Evolutionary conservation across 1,284 basidiomycete species (phyloP), one percentile per base, ranked within the genome.

Genomic region (Cutaneotrichosporon spelunceum): DNA sequence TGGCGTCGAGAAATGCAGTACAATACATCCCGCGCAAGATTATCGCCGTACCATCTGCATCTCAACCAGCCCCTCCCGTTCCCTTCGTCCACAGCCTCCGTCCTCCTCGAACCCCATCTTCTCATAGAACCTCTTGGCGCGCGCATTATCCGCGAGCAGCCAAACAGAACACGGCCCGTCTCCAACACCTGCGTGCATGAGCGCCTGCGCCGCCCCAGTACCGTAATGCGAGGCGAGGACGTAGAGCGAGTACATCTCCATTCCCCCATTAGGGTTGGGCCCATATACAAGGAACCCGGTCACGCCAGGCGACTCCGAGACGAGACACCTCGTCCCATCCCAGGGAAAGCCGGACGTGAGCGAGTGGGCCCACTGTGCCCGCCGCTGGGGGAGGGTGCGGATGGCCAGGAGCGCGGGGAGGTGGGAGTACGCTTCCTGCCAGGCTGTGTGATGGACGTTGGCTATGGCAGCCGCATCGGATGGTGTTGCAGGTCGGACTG

Each of bases 191-290:
- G 53, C 53, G 36, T 42, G 23, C 30, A 55, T 26, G 26, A 55
- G 53, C 0, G 24, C 39, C 16, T 26, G 24, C 24, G 24, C 34
- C 23, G 36, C 39, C 4, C 53, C 53, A 0, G 24, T 29, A 11
- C 53, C 53, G 13, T 55, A 44, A 16, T 42, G 24, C 11, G 23
- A 14, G 3, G 16, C 33, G 24, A 36, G 53, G 39, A 55, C 36
- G 9, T 55, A 55, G 13, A 55, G 24, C 23, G 53, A 26, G 7
- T 42, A 44, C 36, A 55, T 26, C 53, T 55, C 53, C 19, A 19
- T 29, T 14, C 36, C 53, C 19, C 24, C 9, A 8, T 13, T 23
- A 11, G 53, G 2, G 50, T 13, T 3, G 34, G 34, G 34, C 34
- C 53, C 36, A 1, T 23, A 24, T 3, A 26, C 4, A 16, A 44